phyloP scores from a whole-genome alignment of 1,284 basidiomycete species.

The Cutaneotrichosporon cyanovorans region DNA sequence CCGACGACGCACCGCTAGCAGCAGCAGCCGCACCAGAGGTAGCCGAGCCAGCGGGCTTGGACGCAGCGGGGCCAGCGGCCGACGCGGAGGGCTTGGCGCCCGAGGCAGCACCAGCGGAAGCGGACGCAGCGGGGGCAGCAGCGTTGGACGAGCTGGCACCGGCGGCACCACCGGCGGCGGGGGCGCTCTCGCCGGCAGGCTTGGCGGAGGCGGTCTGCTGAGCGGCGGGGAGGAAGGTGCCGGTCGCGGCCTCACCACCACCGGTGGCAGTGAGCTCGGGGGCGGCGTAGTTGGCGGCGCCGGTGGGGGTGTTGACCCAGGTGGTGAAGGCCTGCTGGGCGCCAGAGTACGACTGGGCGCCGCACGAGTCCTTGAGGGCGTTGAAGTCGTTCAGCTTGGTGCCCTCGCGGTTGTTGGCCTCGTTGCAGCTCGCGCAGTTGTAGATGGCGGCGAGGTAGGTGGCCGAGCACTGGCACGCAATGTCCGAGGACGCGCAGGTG shows the following conservation, averaged over 20 bases:
- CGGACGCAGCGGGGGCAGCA: conserved; percentile 7
- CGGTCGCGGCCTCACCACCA: conserved; percentile 38
- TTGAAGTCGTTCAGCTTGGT: conserved; percentile 30
- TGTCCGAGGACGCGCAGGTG: conserved; percentile 33
- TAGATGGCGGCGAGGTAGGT: conserved; percentile 42
- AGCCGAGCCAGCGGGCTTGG: conserved; percentile 7
- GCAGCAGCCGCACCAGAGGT: conserved; percentile 5
- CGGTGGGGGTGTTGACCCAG: conserved; percentile 21
- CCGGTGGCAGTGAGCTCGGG: conserved; percentile 40
- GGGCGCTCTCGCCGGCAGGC: conserved; percentile 1
- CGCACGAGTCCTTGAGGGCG: conserved; percentile 34
- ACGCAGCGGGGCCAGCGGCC: conserved; percentile 11
- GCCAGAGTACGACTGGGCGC: conserved; percentile 37
- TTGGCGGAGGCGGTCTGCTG: neutral
- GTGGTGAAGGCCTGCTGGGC: conserved; percentile 29
- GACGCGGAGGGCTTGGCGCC: conserved; percentile 10
- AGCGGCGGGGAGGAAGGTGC: conserved; percentile 15
- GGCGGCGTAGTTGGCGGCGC: conserved; percentile 27
- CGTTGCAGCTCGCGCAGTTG: conserved; percentile 46
- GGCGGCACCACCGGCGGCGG: conserved; percentile 7
- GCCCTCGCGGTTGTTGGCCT: conserved; percentile 38
- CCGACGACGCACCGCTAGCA: conserved; percentile 10
- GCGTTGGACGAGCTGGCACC: conserved; percentile 9
- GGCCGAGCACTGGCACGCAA: conserved; percentile 39
- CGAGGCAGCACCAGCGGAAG: conserved; percentile 13